Evolutionary conservation across 1,139 yeast species (phyloP).

Genomic region (Lodderomyces beijingensis): DNA sequence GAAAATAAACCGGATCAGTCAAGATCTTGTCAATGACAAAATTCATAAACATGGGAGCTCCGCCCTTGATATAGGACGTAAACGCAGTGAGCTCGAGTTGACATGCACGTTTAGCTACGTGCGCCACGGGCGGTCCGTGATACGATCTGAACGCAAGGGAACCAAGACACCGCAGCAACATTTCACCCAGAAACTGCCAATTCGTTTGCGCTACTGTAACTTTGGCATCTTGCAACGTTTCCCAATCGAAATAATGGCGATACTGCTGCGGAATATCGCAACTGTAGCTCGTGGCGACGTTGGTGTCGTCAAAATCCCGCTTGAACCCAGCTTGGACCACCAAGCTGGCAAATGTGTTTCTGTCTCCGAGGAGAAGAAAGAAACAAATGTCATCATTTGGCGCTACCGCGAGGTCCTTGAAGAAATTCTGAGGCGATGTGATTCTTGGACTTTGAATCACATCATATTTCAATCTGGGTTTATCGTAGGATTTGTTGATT

Average conservation of each 20-base stretch:
- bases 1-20: conserved; percentile 10
- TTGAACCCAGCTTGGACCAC: conserved; percentile 12
- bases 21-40: conserved; percentile 17
- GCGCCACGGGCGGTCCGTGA: background rate
- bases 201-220: conserved; percentile 17
- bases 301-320: conserved; percentile 19
- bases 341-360: conserved; percentile 13
- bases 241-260: conserved; percentile 14
- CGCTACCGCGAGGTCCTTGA: conserved; percentile 23
- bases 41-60: conserved; percentile 37
- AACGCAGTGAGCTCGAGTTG: conserved; percentile 47
- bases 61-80: conserved; percentile 44
- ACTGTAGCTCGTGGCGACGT: conserved; percentile 18
- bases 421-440: conserved; percentile 22
- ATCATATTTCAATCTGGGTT: conserved; percentile 38
- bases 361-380: conserved; percentile 28
- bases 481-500: conserved; percentile 49
- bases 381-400: conserved; percentile 17
- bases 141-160: conserved; percentile 41
- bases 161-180: conserved; percentile 31
- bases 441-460: conserved; percentile 43
- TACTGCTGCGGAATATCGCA: conserved; percentile 29
- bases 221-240: conserved; percentile 13
- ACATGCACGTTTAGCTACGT: too few species aligned
- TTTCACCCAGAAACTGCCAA: conserved; percentile 17